Evolutionary conservation across 2,329 filamentous ascomycete genomes (phyloP).

Genomic region (Venturia pyrina): DNA sequence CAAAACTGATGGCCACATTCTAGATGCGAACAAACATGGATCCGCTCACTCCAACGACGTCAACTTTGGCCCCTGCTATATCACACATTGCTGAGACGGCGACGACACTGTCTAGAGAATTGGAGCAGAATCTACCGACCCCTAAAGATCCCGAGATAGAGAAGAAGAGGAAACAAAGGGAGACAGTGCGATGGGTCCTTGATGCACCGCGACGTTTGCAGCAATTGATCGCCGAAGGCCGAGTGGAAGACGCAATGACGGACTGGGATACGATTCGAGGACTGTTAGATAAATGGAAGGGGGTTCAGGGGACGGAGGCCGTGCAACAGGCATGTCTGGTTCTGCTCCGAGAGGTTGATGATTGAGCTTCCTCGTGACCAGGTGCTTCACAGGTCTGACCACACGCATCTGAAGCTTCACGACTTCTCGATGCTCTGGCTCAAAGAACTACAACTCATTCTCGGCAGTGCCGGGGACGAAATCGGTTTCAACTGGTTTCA

Average conservation of each 20-base stretch:
- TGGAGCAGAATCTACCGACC: conserved; percentile 23
- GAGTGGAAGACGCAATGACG: conserved; percentile 47
- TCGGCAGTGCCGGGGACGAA: not conserved
- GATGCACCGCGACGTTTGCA: conserved; percentile 51
- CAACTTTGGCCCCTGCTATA: conserved; percentile 63
- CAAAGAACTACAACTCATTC: not conserved
- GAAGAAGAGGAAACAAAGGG: conserved; percentile 34
- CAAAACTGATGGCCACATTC: not conserved
- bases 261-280: conserved; percentile 35
- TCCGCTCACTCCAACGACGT: conserved; percentile 62
- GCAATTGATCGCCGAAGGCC: conserved; percentile 48
- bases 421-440: not conserved
- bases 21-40: conserved; percentile 76
- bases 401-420: not conserved
- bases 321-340: conserved; percentile 28
- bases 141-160: conserved; percentile 18
- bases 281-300: conserved; percentile 34
- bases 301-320: conserved; percentile 32
- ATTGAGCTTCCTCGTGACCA: not conserved
- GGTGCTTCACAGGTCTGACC: not conserved
- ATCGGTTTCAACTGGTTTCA: not conserved
- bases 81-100: conserved; percentile 61
- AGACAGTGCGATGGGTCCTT: conserved; percentile 54
- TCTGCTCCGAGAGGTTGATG: conserved; percentile 17
- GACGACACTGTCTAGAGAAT: conserved; percentile 28